Conservation (phyloP, 768 basidiomycete genomes). For the Calocybe gangraenosa region DNA sequence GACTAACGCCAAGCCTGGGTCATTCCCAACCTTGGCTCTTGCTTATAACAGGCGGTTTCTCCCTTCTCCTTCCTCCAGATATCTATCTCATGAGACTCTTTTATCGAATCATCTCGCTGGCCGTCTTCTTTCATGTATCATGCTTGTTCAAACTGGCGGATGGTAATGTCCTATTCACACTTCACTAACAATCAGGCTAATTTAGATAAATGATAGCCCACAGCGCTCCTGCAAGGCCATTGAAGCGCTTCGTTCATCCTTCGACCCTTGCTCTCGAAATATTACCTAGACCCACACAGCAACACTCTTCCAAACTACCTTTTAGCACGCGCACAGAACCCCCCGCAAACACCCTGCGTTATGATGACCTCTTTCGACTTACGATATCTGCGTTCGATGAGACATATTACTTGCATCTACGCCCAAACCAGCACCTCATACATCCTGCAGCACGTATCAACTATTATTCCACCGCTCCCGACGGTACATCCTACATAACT, state of each 20-base stretch:
- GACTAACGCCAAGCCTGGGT: constrained; percentile 21
- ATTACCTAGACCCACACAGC: constrained; percentile 40
- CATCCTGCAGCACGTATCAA: constrained; percentile 74
- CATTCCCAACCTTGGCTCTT: constrained; percentile 8
- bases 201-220: constrained; percentile 32
- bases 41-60: constrained; percentile 23
- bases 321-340: constrained; percentile 30
- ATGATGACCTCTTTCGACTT: constrained; percentile 70
- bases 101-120: constrained; percentile 36
- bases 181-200: constrained; percentile 1
- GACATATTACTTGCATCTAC: constrained; percentile 67
- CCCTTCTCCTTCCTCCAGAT: constrained; percentile 16
- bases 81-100: constrained; percentile 34
- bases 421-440: constrained; percentile 73
- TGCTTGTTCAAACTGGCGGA: constrained; percentile 24
- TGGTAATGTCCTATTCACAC: constrained; percentile 22
- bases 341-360: constrained; percentile 48
- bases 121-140: constrained; percentile 35
- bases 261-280: constrained; percentile 52
- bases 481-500: constrained; percentile 46
- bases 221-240: constrained; percentile 40
- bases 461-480: constrained; percentile 49
- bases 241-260: constrained; percentile 49
- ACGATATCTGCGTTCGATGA: constrained; percentile 63
- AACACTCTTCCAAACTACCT: constrained; percentile 16